These are phyloP conservation scores for Helotiales sp. DNA, from an alignment of 2,329 filamentous ascomycete genomes.

Conservation along the genomic window DNA sequence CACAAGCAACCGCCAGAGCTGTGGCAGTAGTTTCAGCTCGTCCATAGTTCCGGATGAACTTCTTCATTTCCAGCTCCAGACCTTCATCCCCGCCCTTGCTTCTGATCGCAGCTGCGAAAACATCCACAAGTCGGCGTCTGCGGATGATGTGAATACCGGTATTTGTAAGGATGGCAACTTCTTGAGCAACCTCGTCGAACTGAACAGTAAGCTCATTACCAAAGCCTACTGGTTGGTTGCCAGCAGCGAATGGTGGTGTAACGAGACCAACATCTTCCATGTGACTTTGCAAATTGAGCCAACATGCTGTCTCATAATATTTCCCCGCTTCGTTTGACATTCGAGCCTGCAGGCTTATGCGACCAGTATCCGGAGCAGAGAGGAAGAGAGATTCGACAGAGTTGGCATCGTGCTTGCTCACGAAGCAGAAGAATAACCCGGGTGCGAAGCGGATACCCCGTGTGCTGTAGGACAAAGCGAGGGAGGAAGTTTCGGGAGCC, in stretches of 20 bases:
- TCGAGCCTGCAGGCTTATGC: slow-evolving; percentile 66
- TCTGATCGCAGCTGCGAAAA: slow-evolving; percentile 83
- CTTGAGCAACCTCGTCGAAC: slow-evolving; percentile 80
- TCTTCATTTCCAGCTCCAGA: slow-evolving; percentile 79
- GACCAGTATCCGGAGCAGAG: slow-evolving; percentile 84
- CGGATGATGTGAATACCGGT: slow-evolving; percentile 87
- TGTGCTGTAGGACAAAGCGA: slow-evolving; percentile 54
- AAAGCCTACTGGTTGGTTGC: slow-evolving; percentile 74
- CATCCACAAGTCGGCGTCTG: slow-evolving; percentile 83
- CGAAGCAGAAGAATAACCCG: slow-evolving; percentile 89
- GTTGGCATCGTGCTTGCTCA: slow-evolving; percentile 63
- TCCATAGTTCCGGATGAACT: slow-evolving; percentile 85
- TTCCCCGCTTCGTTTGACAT: slow-evolving; percentile 42
- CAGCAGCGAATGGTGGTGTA: slow-evolving; percentile 73
- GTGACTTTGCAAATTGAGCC: slow-evolving; percentile 74
- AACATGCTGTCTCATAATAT: slow-evolving; percentile 81
- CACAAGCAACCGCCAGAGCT: slow-evolving; percentile 91
- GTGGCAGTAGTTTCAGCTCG: slow-evolving; percentile 88
- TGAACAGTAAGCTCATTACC: slow-evolving; percentile 97
- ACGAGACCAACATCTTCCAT: slow-evolving; percentile 81
- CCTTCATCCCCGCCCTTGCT: slow-evolving; percentile 77
- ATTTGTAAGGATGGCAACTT: slow-evolving; percentile 91
- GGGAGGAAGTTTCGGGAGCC: slow-evolving; percentile 48
- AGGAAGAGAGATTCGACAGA: slow-evolving; percentile 76
- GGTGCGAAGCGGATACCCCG: slow-evolving; percentile 73